These are phyloP conservation scores for Artemisia annua DNA, from an alignment of 129 eudicot species.

Conservation along the genomic window DNA sequence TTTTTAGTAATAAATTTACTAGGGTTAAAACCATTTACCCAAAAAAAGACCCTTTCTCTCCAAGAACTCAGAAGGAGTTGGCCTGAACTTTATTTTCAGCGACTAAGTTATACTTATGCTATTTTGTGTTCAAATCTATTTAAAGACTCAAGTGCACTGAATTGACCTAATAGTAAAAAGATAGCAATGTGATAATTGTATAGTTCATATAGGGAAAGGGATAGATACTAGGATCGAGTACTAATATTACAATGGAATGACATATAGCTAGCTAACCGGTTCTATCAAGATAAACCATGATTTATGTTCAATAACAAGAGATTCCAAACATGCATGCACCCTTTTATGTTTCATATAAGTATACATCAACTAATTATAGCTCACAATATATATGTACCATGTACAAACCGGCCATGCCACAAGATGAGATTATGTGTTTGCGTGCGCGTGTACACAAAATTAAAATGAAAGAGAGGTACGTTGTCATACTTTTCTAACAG, in stretches of 20 bases:
- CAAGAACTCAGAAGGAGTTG: too few relatives aligned
- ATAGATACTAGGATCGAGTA: conserved; percentile 31
- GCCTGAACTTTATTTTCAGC: too few relatives aligned
- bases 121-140: too few relatives aligned
- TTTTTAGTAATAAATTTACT: too few relatives aligned
- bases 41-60: too few relatives aligned
- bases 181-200: too few relatives aligned
- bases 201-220: conserved; percentile 14
- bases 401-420: conserved; percentile 8
- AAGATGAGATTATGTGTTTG: conserved; percentile 3
- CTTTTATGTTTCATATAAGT: conserved; percentile 16
- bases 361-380: conserved; percentile 11
- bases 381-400: background rate
- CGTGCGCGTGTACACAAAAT: conserved; percentile 10
- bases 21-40: too few relatives aligned
- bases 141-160: too few relatives aligned
- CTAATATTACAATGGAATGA: conserved; percentile 12
- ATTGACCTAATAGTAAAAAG: too few relatives aligned
- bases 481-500: background rate
- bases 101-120: too few relatives aligned
- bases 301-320: conserved; percentile 25
- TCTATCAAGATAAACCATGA: conserved; percentile 31
- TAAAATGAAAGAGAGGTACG: background rate
- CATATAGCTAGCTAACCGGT: conserved; percentile 28
- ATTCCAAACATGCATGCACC: conserved; percentile 29